Base-by-base conservation (phyloP, 1,284 basidiomycete species). In the Golubevia sp. region DNA sequence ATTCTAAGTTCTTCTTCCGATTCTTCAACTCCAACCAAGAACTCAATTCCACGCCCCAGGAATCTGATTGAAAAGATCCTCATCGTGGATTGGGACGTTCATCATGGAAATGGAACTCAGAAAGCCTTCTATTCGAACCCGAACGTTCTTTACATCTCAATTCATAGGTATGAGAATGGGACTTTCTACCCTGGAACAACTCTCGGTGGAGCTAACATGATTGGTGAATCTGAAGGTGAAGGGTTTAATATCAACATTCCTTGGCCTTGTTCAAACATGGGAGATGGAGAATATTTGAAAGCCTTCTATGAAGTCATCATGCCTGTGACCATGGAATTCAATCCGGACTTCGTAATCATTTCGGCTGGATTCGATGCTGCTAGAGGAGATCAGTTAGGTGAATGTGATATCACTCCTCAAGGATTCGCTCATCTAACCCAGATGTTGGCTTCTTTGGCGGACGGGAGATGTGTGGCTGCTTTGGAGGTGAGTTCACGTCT, bases 71-170 rank as follows among this genome's bases (percentile, higher is more conserved):
- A 62, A 25, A 57, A 25, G 25, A 50, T 62, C 11, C 48, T 56
- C 5, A 62, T 62, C 18, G 18, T 62, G 18, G 60, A 62, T 48
- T 24, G 48, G 34, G 64, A 66, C 30, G 64, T 66, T 8, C 64
- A 66, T 30, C 62, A 66, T 44, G 64, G 64, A 18, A 64, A 62
- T 52, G 64, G 64, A 51, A 59, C 63, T 26, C 38, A 65, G 21
- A 34, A 44, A 24, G 59, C 52, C 27, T 66, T 66, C 26, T 65
- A 51, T 26, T 21, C 58, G 11, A 26, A 59, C 23, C 57, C 57
- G 38, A 34, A 65, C 49, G 60, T 62, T 18, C 56, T 66, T 5
- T 60, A 58, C 56, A 24, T 66, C 20, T 66, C 63, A 5, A 49
- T 66, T 23, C 64, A 66, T 53, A 55, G 64, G 24, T 50, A 66